phyloP scores from a whole-genome alignment of 179 eudicot species.

The Amaranthus tricolor region DNA sequence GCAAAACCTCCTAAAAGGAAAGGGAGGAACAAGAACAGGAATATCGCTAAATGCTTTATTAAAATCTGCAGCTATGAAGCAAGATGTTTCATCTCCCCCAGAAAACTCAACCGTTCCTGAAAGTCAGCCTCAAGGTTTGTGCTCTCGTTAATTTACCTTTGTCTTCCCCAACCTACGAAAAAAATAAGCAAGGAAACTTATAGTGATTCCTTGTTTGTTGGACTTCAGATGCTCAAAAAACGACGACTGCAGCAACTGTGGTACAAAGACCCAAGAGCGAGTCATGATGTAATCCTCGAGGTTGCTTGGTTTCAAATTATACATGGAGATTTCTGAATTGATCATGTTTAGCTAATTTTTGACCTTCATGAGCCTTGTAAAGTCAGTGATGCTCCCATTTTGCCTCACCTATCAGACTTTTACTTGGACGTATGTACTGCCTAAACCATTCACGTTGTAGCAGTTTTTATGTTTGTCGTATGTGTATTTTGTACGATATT shows the following conservation, averaged over 20 bases:
- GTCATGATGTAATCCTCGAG: conserved; percentile 18
- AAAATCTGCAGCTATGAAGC: conserved; percentile 12
- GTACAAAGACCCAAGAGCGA: conserved; percentile 32
- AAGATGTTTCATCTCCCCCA: conserved; percentile 1
- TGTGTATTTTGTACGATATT: not conserved
- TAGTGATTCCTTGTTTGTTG: conserved; percentile 11
- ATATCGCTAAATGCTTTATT: not conserved
- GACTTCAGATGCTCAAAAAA: conserved; percentile 38
- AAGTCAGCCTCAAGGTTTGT: conserved; percentile 16
- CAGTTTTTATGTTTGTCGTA: conserved; percentile 6
- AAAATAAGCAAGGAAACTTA: not conserved
- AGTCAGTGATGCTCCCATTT: not conserved
- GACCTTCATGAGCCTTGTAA: not conserved
- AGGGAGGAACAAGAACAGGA: too few species aligned
- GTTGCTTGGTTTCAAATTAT: not conserved
- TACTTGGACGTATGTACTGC: not conserved
- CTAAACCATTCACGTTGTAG: not conserved
- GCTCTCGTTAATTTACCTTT: not conserved
- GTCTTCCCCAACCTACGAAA: not conserved
- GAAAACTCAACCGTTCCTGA: not conserved
- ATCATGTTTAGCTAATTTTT: conserved; percentile 5
- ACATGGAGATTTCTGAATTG: not conserved
- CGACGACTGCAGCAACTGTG: conserved; percentile 27
- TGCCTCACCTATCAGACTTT: not conserved
- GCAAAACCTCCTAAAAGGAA: too few species aligned